Percentiles rank a stretch among this genome's conserved stretches.
Conservation (phyloP, 208 protist genomes). For the Wallacemonas rigidus region DNA sequence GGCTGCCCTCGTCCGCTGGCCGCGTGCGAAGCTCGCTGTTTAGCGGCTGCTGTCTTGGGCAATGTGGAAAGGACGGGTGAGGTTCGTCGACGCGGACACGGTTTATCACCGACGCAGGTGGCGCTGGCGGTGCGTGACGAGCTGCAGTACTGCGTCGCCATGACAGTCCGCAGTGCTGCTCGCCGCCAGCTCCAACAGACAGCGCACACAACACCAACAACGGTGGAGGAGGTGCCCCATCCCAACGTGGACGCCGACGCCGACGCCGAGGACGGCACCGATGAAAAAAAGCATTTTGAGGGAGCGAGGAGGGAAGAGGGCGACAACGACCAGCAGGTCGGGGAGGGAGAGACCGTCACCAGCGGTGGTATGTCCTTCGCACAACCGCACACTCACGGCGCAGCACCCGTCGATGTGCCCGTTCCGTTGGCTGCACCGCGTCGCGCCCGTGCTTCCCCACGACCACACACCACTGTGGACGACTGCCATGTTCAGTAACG, state of each 20-base stretch:
- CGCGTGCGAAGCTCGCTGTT: conserved; percentile 49
- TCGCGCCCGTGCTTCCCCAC: neutral
- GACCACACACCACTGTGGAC: conserved; percentile 18
- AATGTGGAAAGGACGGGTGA: conserved; percentile 35
- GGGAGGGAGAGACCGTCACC: too few relatives aligned
- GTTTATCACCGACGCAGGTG: conserved; percentile 27
- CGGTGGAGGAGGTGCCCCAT: neutral
- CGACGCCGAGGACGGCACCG: too few relatives aligned
- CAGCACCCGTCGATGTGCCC: neutral
- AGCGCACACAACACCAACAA: conserved; percentile 11
- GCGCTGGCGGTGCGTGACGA: conserved; percentile 57
- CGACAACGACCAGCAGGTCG: too few relatives aligned
- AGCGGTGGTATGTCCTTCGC: too few relatives aligned
- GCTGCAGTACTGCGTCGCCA: conserved; percentile 63
- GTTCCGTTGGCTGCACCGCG: neutral
- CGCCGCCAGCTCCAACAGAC: conserved; percentile 13
- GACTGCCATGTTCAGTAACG: conserved; percentile 55
- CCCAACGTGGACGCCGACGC: too few relatives aligned
- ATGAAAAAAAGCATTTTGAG: too few relatives aligned
- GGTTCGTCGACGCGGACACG: conserved; percentile 24
- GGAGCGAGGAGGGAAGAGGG: too few relatives aligned
- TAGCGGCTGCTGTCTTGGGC: conserved; percentile 52
- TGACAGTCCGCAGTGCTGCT: conserved; percentile 39
- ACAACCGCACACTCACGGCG: too few relatives aligned
- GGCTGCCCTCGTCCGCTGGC: conserved; percentile 35